phyloP scores from a whole-genome alignment of 192 early-diverging fungal genomes.

The Diversispora epigaea region DNA sequence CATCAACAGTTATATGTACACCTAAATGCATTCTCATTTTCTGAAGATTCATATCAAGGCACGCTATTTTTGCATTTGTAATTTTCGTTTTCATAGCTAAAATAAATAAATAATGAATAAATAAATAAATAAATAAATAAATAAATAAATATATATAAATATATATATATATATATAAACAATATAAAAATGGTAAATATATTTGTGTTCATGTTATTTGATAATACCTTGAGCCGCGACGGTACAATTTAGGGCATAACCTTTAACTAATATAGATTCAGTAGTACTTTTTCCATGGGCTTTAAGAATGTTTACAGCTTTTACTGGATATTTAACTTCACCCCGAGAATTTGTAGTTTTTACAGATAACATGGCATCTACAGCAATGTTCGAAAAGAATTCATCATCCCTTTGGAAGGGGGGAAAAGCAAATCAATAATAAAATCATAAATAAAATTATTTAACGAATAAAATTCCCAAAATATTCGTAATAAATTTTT shows the following conservation, averaged over 20 bases:
- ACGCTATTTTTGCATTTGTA: constrained; percentile 90
- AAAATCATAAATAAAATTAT: not conserved
- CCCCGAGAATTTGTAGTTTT: constrained; percentile 82
- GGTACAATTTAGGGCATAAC: constrained; percentile 98
- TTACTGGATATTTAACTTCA: constrained; percentile 92
- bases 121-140: no score
- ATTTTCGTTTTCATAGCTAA: constrained; percentile 87
- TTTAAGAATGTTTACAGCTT: constrained; percentile 96
- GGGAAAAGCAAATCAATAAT: not conserved
- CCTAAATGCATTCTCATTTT: constrained; percentile 98
- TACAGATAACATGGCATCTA: constrained; percentile 90
- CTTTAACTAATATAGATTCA: constrained; percentile 86
- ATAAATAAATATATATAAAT: not conserved
- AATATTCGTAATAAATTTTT: no score
- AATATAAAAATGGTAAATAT: not conserved
- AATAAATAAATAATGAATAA: not conserved
- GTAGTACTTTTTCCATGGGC: constrained; percentile 91
- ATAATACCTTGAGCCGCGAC: constrained; percentile 75
- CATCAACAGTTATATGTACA: constrained; percentile 97
- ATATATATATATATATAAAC: not conserved
- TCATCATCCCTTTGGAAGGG: constrained; percentile 73
- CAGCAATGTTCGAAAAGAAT: constrained; percentile 94
- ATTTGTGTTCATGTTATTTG: not conserved
- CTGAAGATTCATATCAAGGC: constrained; percentile 98
- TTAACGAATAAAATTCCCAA: not conserved